Conservation (phyloP, 2,329 filamentous ascomycete species). For the Xylaria sp. region DNA sequence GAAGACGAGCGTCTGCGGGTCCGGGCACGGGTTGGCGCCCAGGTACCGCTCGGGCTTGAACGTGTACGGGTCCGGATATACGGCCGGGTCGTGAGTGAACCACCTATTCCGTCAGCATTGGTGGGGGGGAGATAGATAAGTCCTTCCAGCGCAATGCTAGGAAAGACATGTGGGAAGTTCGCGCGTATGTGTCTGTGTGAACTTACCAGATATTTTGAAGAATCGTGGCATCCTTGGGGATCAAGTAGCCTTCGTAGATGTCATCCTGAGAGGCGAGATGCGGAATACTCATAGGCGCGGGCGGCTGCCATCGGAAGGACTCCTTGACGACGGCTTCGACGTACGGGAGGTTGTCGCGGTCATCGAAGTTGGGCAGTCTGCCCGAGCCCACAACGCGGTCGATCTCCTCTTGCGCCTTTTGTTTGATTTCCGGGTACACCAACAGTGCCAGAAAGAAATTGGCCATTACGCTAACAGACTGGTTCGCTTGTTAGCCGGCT, state of each 20-base stretch:
- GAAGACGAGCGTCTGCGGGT: constrained; percentile 35
- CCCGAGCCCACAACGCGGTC: constrained; percentile 35
- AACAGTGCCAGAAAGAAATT: constrained; percentile 53
- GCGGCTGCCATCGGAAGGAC: constrained; percentile 30
- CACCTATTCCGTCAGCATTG: constrained; percentile 16
- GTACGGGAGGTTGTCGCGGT: constrained; percentile 32
- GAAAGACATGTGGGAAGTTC: too few species aligned
- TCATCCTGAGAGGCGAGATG: constrained; percentile 36
- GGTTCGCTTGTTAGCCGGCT: neutral
- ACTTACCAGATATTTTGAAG: constrained; percentile 4
- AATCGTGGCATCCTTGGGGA: constrained; percentile 19
- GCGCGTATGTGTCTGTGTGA: too few species aligned
- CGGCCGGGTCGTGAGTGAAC: constrained; percentile 66
- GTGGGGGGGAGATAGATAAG: too few species aligned
- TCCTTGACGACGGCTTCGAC: constrained; percentile 32
- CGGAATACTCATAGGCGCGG: constrained; percentile 38
- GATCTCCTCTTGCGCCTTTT: constrained; percentile 39
- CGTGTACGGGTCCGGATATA: constrained; percentile 52
- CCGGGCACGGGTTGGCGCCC: constrained; percentile 33
- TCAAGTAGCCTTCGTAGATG: constrained; percentile 15
- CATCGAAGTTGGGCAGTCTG: constrained; percentile 29
- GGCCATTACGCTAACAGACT: constrained; percentile 46
- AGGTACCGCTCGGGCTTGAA: constrained; percentile 43
- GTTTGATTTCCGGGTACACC: constrained; percentile 48
- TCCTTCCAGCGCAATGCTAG: too few species aligned